Conservation (phyloP, 225 moss, liverwort and hornwort genomes). For the Antitrichia curtipendula region DNA sequence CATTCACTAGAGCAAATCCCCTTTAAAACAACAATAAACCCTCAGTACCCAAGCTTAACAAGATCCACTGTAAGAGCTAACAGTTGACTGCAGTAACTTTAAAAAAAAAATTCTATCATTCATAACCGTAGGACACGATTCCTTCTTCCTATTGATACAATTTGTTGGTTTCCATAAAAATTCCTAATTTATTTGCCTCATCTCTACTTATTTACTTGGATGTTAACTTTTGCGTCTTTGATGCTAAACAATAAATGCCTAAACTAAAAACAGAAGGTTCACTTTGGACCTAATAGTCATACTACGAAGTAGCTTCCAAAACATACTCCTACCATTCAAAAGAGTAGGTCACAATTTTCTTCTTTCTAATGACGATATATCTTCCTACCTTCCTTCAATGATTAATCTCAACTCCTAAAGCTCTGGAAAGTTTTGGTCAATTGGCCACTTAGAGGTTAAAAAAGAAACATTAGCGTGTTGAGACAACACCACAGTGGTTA, state of each 20-base stretch:
- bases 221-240: background rate
- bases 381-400: no score
- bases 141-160: background rate
- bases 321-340: no score
- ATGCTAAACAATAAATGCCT: no score
- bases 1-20: background rate
- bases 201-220: no score
- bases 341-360: no score
- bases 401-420: no score
- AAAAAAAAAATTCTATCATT: background rate
- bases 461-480: background rate
- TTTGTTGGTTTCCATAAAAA: background rate
- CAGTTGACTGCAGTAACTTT: background rate
- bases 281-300: no score
- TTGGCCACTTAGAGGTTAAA: background rate
- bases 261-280: no score
- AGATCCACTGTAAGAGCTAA: background rate
- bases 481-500: background rate
- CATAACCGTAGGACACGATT: background rate
- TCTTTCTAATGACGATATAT: no score
- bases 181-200: no score
- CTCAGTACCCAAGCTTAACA: background rate
- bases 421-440: no score
- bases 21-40: background rate
- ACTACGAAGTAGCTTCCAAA: no score